phyloP scores from a whole-genome alignment of 2,329 filamentous ascomycete genomes.

The Monosporascus sp. region DNA sequence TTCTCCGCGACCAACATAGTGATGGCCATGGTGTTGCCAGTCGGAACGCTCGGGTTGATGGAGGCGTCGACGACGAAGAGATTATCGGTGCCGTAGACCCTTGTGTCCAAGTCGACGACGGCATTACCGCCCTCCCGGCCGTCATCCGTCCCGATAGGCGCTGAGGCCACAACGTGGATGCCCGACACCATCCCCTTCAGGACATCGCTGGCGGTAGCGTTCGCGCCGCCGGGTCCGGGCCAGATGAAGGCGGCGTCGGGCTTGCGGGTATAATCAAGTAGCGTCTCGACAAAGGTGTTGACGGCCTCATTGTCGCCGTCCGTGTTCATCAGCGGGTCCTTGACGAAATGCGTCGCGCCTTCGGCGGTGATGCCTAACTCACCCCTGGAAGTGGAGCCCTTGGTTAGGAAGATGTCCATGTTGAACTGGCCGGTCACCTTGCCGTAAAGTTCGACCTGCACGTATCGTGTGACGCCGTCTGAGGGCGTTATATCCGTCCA shows the following conservation, averaged over 20 bases:
- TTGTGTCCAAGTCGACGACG: constrained; percentile 6
- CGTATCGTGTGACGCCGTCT: constrained; percentile 10
- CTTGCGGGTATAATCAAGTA: constrained; percentile 1
- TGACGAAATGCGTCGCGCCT: neutral
- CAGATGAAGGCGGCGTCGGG: constrained; percentile 28
- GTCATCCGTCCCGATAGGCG: constrained; percentile 25
- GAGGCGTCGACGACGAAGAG: constrained; percentile 7
- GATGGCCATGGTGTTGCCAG: constrained; percentile 9
- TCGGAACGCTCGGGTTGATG: constrained; percentile 8
- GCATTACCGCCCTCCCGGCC: constrained; percentile 10
- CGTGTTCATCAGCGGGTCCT: constrained; percentile 1
- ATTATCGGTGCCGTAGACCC: constrained; percentile 9
- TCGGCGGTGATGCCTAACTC: neutral
- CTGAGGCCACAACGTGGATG: constrained; percentile 31
- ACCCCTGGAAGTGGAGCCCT: constrained; percentile 10
- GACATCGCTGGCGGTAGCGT: constrained; percentile 35
- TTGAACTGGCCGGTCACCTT: constrained; percentile 5
- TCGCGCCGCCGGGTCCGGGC: constrained; percentile 34
- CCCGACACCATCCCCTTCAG: constrained; percentile 22
- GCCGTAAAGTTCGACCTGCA: constrained; percentile 10
- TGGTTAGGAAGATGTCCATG: constrained; percentile 13
- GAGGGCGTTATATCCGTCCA: constrained; percentile 33
- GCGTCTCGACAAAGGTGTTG: neutral
- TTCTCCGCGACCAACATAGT: constrained; percentile 22
- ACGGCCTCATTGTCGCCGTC: constrained; percentile 3